Percentiles rank a stretch among this genome's conserved stretches.
These are phyloP conservation scores for Flaveria ramosissima DNA, from an alignment of 129 eudicot species.

Conservation along the genomic window DNA sequence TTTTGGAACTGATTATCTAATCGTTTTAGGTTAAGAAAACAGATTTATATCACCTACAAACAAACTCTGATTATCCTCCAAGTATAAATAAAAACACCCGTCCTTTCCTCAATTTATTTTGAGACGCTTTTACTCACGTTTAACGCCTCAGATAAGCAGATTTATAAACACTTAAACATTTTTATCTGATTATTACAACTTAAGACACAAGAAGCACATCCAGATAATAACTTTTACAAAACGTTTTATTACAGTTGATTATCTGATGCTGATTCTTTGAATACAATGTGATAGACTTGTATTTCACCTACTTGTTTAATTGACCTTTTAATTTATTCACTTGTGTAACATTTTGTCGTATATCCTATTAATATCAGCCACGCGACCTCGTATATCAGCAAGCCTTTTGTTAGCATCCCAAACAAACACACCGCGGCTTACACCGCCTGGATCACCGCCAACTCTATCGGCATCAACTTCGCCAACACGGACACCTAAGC, in stretches of 20 bases:
- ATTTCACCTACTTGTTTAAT: background rate
- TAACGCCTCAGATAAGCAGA: background rate
- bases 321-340: background rate
- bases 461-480: constrained; percentile 73
- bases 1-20: constrained; percentile 7
- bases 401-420: constrained; percentile 80
- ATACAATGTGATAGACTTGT: background rate
- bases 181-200: background rate
- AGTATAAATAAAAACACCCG: background rate
- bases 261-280: background rate
- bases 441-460: constrained; percentile 95
- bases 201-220: background rate
- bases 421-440: constrained; percentile 76
- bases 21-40: background rate
- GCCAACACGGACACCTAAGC: constrained; percentile 70
- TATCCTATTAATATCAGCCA: constrained; percentile 34
- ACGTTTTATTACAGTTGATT: background rate
- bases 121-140: background rate
- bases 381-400: constrained; percentile 69
- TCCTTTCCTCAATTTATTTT: background rate
- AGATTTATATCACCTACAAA: background rate
- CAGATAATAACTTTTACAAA: background rate
- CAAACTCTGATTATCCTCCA: background rate
- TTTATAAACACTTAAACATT: background rate
- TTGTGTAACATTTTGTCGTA: constrained; percentile 3